Conservation (phyloP, 2,329 filamentous ascomycete species). For the Aureobasidium pullulans region DNA sequence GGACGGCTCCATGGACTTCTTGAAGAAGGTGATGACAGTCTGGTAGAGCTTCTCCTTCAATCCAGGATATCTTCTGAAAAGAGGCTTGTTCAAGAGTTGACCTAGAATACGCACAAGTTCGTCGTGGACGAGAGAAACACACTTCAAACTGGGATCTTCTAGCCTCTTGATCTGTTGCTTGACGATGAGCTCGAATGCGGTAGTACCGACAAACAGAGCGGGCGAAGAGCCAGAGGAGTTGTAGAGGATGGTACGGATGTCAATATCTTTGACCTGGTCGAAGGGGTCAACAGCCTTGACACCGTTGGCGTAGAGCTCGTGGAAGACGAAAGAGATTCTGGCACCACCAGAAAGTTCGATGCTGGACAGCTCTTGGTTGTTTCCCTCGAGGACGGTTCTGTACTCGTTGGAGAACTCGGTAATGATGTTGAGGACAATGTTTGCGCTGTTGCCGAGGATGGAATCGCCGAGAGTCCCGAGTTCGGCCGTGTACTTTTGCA, state of each 20-base stretch:
- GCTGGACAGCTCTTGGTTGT: slow-evolving; percentile 92
- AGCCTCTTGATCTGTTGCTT: slow-evolving; percentile 97
- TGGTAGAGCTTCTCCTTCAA: slow-evolving; percentile 95
- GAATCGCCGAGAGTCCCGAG: slow-evolving; percentile 80
- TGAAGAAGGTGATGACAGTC: slow-evolving; percentile 91
- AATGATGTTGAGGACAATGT: slow-evolving; percentile 97
- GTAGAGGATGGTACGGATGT: slow-evolving; percentile 94
- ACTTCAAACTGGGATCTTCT: slow-evolving; percentile 95
- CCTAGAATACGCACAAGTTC: slow-evolving; percentile 92
- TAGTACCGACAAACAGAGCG: slow-evolving; percentile 92
- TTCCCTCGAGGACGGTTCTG: slow-evolving; percentile 89
- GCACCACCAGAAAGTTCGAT: slow-evolving; percentile 92
- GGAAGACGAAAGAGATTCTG: slow-evolving; percentile 98
- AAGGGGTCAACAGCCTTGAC: slow-evolving; percentile 97
- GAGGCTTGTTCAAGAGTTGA: slow-evolving; percentile 77
- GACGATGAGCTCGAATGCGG: slow-evolving; percentile 96
- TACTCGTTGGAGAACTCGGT: slow-evolving; percentile 98
- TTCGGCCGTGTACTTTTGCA: slow-evolving; percentile 85
- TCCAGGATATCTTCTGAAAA: slow-evolving; percentile 87
- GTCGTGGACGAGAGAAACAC: slow-evolving; percentile 93
- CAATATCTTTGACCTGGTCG: slow-evolving; percentile 92
- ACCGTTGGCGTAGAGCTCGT: slow-evolving; percentile 95
- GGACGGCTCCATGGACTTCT: slow-evolving; percentile 95
- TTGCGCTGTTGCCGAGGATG: slow-evolving; percentile 90
- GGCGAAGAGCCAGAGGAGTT: slow-evolving; percentile 99